Percentiles rank a stretch among this genome's conserved stretches.
Evolutionary conservation across 345 rosid species (phyloP).

Genomic region (Leavenworthia alabamica): DNA sequence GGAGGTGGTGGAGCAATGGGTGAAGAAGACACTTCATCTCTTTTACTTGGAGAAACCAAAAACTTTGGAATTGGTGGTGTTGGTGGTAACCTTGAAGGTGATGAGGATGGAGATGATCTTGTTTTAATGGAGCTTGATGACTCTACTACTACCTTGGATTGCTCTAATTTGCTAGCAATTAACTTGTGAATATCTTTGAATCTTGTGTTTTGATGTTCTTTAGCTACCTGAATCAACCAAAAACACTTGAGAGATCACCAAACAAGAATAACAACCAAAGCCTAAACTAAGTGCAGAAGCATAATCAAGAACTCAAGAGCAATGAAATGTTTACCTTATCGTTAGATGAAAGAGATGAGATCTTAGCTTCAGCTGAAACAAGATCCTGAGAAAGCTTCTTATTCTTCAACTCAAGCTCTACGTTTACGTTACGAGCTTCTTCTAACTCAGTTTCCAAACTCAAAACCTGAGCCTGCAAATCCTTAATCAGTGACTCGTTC

Average conservation of each 20-base stretch:
- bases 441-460: slow-evolving; percentile 52
- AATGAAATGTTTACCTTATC: slow-evolving; percentile 36
- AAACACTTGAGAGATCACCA: slow-evolving; percentile 8
- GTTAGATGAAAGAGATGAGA: slow-evolving; percentile 39
- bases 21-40: slow-evolving; percentile 29
- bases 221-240: slow-evolving; percentile 33
- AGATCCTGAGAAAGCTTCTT: slow-evolving; percentile 54
- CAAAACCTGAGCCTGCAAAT: slow-evolving; percentile 49
- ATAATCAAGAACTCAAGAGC: neutral
- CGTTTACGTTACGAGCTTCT: slow-evolving; percentile 46
- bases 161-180: slow-evolving; percentile 61
- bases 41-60: slow-evolving; percentile 27
- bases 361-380: slow-evolving; percentile 54
- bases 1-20: slow-evolving; percentile 52
- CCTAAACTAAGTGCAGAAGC: neutral
- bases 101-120: slow-evolving; percentile 13
- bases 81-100: slow-evolving; percentile 16
- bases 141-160: slow-evolving; percentile 33
- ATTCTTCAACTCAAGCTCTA: slow-evolving; percentile 47
- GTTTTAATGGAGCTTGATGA: slow-evolving; percentile 28
- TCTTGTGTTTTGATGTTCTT: slow-evolving; percentile 42
- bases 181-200: slow-evolving; percentile 72
- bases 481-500: slow-evolving; percentile 50
- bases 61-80: slow-evolving; percentile 24
- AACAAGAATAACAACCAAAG: neutral